A percentile compares a stretch with the other conserved stretches of the same genome.
Conservation (phyloP, 2,329 filamentous ascomycete genomes). For the Hortaea sp. region DNA sequence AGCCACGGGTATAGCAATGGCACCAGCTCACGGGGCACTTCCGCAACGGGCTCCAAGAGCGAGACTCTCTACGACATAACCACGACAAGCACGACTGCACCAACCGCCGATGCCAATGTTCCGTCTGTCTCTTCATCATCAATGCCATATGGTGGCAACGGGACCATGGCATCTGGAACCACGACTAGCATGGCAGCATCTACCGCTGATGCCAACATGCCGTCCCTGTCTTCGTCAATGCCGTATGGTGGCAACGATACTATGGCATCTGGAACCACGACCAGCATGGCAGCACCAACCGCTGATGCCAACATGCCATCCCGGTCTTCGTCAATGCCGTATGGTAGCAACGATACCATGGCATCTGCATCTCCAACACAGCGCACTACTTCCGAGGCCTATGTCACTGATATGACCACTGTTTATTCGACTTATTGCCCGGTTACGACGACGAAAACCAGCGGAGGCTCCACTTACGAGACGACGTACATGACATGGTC, state of each 20-base stretch:
- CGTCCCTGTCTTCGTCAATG: background rate
- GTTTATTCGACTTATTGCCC: conserved; percentile 2
- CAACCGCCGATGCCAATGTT: background rate
- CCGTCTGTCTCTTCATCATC: background rate
- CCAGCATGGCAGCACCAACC: conserved; percentile 63
- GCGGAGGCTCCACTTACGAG: background rate
- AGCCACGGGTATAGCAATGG: background rate
- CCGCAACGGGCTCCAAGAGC: background rate
- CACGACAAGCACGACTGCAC: background rate
- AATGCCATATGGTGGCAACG: conserved; percentile 2
- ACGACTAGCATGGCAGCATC: conserved; percentile 68
- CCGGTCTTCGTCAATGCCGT: background rate
- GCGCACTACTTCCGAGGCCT: background rate
- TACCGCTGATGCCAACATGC: conserved; percentile 26
- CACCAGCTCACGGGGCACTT: background rate
- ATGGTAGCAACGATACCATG: conserved; percentile 1
- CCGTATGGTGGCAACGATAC: conserved; percentile 2
- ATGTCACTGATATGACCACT: background rate
- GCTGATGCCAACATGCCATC: no score
- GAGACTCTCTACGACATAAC: background rate
- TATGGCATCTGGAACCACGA: conserved; percentile 49
- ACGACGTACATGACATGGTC: conserved; percentile 5
- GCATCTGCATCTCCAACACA: background rate
- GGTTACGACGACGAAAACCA: background rate
- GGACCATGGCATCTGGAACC: conserved; percentile 61